Evolutionary conservation across 2,329 filamentous ascomycete genomes (phyloP).

Genomic region (Penicillium griseofulvum): DNA sequence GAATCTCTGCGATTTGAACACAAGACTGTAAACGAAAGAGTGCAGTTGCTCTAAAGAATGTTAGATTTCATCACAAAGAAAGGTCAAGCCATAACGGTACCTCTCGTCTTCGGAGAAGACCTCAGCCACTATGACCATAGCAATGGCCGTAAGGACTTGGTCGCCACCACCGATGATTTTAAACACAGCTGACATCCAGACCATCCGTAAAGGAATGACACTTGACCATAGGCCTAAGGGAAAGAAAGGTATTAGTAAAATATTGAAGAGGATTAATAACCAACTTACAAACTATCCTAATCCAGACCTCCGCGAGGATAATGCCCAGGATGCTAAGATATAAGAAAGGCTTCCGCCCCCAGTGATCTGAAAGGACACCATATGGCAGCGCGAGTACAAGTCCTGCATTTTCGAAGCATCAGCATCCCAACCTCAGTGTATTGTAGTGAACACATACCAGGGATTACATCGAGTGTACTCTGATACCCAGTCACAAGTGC

Average conservation of each 20-base stretch:
- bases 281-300: slow-evolving; percentile 28
- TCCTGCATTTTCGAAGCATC: slow-evolving; percentile 10
- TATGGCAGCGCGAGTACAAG: slow-evolving; percentile 31
- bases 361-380: slow-evolving; percentile 30
- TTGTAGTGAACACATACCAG: slow-evolving; percentile 12
- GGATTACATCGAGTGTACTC: slow-evolving; percentile 24
- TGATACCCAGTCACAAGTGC: slow-evolving; percentile 31
- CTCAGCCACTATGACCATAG: slow-evolving; percentile 28
- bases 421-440: neutral
- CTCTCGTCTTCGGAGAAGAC: slow-evolving; percentile 30
- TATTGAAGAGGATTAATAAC: neutral
- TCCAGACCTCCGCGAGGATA: slow-evolving; percentile 25
- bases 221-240: slow-evolving; percentile 17
- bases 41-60: slow-evolving; percentile 18
- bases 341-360: slow-evolving; percentile 28
- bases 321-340: slow-evolving; percentile 22
- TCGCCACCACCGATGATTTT: slow-evolving; percentile 29
- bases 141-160: slow-evolving; percentile 18
- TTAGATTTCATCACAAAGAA: neutral
- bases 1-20: slow-evolving; percentile 22
- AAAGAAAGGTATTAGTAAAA: neutral
- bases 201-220: slow-evolving; percentile 26
- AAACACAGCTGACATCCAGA: slow-evolving; percentile 27
- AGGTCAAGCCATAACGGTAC: slow-evolving; percentile 11
- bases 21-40: slow-evolving; percentile 25